Base-by-base conservation (phyloP, 768 basidiomycete genomes). In the Suillus bovinus region DNA sequence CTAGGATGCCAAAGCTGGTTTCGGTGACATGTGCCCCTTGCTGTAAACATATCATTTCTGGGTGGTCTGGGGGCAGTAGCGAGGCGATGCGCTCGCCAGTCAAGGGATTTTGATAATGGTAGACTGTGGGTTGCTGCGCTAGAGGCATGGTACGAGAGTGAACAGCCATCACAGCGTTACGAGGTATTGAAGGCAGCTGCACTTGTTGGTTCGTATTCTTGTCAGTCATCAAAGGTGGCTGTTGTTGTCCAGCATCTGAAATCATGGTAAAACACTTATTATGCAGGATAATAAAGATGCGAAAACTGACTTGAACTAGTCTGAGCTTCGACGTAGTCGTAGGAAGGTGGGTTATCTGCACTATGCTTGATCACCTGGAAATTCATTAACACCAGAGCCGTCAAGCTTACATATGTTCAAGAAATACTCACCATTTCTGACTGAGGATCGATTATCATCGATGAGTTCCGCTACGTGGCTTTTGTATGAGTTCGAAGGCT, bases 11-110 rank as follows among this genome's bases (percentile, higher is more conserved):
- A 68, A 81, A 94, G 52, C 80, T 84, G 24, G 87, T 84, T 39
- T 85, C 75, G 5, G 81, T 77, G 14, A 86, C 69, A 71, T 94
- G 93, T n/a, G 74, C 75, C 13, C 92, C 92, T 8, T 82, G 71
- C 71, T 93, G 93, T n/a, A 94, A 74, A 68, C 93, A 94, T 33
- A 90, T 68, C 92, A 93, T 94, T 75, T 91, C 86, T 0, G 91
- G 93, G 69, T 94, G 88, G 62, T 84, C 79, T 1, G 93, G 93
- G 0, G 92, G 88, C 2, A 91, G 78, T 4, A 87, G 72, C 0
- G 92, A 88, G 2, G 84, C 78, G 33, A 89, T 63, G 22, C 79
- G 78, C 52, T 89, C 81, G 7, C 84, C 81, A 0, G 87, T 90
- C 1, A 49, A 29, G 2, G 89, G 87, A 71, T 90, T 85, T 59